These are phyloP conservation scores for Chalciporus sp. DNA, from an alignment of 1,284 basidiomycete species.

Conservation along the genomic window DNA sequence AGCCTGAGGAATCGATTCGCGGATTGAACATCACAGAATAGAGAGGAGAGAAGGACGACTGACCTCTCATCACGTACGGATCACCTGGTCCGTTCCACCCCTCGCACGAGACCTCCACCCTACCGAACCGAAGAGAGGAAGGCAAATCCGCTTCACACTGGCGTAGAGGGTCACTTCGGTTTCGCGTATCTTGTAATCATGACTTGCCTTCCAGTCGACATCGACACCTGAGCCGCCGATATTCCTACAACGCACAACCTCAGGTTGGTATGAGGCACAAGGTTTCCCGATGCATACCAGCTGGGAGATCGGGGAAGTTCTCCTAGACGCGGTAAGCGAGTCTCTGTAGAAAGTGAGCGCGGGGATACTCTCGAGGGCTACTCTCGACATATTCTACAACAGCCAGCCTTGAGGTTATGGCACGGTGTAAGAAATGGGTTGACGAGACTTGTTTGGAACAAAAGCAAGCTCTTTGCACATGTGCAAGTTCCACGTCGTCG, in stretches of 20 bases:
- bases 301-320: conserved; percentile 73
- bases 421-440: neutral
- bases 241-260: conserved; percentile 84
- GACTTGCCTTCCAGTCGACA: conserved; percentile 81
- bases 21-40: neutral
- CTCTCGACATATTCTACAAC: conserved; percentile 56
- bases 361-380: conserved; percentile 68
- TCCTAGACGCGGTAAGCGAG: conserved; percentile 62
- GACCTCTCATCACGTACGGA: conserved; percentile 82
- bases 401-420: neutral
- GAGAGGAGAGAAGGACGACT: conserved; percentile 15
- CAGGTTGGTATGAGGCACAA: conserved; percentile 77
- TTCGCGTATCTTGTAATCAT: conserved; percentile 5
- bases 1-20: conserved; percentile 49
- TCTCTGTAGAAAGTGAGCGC: conserved; percentile 83
- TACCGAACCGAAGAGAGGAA: conserved; percentile 75
- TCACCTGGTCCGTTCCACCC: conserved; percentile 85
- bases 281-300: conserved; percentile 79
- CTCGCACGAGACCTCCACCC: conserved; percentile 85
- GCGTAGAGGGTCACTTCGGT: conserved; percentile 14
- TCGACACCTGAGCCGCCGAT: conserved; percentile 75
- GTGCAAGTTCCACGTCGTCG: neutral
- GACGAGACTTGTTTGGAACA: too few relatives aligned
- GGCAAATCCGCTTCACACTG: conserved; percentile 92
- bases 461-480: neutral